phyloP scores from a whole-genome alignment of 306 rosid genomes.

The Clitoria ternatea region DNA sequence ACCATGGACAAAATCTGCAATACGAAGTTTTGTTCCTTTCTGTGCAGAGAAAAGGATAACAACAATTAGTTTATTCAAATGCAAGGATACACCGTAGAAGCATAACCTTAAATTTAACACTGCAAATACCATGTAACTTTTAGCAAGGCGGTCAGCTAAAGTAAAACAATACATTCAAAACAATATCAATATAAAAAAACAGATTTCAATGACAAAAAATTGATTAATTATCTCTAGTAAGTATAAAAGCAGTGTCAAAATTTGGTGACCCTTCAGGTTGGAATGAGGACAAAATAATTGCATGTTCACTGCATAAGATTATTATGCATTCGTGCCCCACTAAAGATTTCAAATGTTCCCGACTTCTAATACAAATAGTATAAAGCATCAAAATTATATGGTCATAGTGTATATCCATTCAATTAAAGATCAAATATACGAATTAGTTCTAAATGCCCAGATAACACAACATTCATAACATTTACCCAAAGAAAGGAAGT shows the following conservation, averaged over 20 bases:
- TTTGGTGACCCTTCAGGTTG: background rate
- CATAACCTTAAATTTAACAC: background rate
- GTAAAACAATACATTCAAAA: background rate
- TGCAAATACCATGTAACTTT: background rate
- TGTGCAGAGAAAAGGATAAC: constrained; percentile 23
- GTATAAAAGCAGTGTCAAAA: background rate
- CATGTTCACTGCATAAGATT: background rate
- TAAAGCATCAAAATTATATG: background rate
- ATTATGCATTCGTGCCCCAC: background rate
- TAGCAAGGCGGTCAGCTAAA: constrained; percentile 3
- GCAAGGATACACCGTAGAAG: background rate
- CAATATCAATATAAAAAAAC: background rate
- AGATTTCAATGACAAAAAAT: background rate
- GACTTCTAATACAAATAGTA: background rate
- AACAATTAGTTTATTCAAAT: background rate
- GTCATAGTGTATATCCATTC: background rate
- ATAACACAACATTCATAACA: background rate
- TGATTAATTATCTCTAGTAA: background rate
- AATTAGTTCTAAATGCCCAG: background rate
- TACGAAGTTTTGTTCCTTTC: constrained; percentile 72
- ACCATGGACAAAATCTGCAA: constrained; percentile 95
- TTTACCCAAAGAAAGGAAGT: background rate
- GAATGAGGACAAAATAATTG: background rate
- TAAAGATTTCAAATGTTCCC: background rate
- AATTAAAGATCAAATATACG: background rate